These are phyloP conservation scores for Pueraria montana DNA, from an alignment of 306 rosid species.

Conservation along the genomic window DNA sequence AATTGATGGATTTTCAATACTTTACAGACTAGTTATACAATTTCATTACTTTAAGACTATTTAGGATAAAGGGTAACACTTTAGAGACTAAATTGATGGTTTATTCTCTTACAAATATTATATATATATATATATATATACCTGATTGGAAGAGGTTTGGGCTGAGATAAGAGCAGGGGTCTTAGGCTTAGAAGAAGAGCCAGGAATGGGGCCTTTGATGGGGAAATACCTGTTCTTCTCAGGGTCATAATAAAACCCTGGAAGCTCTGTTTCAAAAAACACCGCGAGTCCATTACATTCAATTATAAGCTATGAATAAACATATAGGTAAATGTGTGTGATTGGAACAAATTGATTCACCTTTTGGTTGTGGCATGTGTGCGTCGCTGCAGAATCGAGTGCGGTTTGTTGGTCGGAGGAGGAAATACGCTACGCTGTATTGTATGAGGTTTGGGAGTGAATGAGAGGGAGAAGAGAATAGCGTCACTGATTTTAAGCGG, in stretches of 20 bases:
- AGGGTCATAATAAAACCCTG: constrained; percentile 82
- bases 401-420: background rate
- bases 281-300: background rate
- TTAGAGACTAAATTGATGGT: too few relatives aligned
- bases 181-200: constrained; percentile 61
- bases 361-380: constrained; percentile 51
- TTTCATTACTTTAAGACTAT: too few relatives aligned
- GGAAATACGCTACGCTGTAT: background rate
- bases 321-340: background rate
- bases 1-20: too few relatives aligned
- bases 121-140: background rate
- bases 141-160: constrained; percentile 57
- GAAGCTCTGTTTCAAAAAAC: constrained; percentile 64
- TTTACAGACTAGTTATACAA: too few relatives aligned
- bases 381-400: constrained; percentile 15
- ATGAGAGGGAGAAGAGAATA: background rate
- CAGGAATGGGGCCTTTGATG: constrained; percentile 84
- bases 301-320: background rate
- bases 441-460: background rate
- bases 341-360: constrained; percentile 24
- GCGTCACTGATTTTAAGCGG: constrained; percentile 16
- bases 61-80: too few relatives aligned
- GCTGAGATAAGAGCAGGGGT: constrained; percentile 35
- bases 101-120: background rate
- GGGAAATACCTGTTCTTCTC: constrained; percentile 90